Percentiles rank a stretch among this genome's conserved stretches.
Conservation (phyloP, 2,329 filamentous ascomycete species). For the Stagonosporopsis tanaceti region DNA sequence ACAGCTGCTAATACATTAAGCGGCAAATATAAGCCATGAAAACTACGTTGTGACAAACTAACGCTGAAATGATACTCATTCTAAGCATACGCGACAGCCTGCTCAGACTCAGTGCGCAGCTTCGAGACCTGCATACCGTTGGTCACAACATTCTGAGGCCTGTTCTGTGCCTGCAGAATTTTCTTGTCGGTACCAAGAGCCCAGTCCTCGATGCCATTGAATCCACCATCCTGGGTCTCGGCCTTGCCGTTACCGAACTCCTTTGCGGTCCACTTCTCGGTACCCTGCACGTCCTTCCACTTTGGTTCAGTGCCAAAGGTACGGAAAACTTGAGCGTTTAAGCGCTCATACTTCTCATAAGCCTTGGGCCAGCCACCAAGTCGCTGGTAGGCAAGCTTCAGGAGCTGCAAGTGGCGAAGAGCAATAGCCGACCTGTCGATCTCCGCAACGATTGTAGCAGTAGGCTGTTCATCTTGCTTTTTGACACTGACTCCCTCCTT, state of each 20-base stretch:
- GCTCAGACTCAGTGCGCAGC: neutral
- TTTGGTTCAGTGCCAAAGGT: slow-evolving; percentile 47
- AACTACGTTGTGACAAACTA: neutral
- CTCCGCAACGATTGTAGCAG: slow-evolving; percentile 34
- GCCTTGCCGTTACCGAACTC: slow-evolving; percentile 57
- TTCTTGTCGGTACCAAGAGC: slow-evolving; percentile 35
- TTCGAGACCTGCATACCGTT: slow-evolving; percentile 1
- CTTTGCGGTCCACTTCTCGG: slow-evolving; percentile 59
- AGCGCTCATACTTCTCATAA: slow-evolving; percentile 57
- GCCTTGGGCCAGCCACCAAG: slow-evolving; percentile 57
- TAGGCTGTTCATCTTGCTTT: slow-evolving; percentile 33
- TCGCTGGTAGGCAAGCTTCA: slow-evolving; percentile 54
- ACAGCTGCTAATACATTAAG: neutral
- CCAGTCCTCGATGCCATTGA: slow-evolving; percentile 45
- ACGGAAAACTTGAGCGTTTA: slow-evolving; percentile 56
- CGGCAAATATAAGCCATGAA: neutral
- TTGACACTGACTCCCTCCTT: slow-evolving; percentile 45
- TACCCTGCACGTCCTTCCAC: slow-evolving; percentile 54
- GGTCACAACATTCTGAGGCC: neutral
- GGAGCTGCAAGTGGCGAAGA: slow-evolving; percentile 48
- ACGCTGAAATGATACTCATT: neutral
- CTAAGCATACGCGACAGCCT: slow-evolving; percentile 11
- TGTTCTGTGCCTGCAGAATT: slow-evolving; percentile 24
- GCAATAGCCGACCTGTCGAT: slow-evolving; percentile 37
- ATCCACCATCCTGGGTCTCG: slow-evolving; percentile 50